Evolutionary conservation across 768 basidiomycete genomes (phyloP).

Genomic region (Glaciozyma martinii): DNA sequence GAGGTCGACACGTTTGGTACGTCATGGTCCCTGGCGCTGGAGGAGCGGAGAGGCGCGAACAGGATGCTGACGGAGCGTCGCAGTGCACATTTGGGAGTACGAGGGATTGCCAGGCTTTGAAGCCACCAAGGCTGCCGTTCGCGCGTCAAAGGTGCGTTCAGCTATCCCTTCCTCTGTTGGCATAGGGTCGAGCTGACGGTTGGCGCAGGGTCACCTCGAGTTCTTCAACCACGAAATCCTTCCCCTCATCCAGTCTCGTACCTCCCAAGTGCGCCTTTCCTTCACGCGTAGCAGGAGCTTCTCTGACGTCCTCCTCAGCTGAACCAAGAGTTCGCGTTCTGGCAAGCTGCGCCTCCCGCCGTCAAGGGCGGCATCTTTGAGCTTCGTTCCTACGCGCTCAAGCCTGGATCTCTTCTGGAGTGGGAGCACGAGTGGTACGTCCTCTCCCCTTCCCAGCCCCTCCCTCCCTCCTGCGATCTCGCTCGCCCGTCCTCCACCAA

Average conservation of each 20-base stretch:
- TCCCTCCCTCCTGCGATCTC: neutral
- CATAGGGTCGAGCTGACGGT: slow-evolving; percentile 1
- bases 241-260: slow-evolving; percentile 63
- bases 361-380: slow-evolving; percentile 81
- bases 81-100: slow-evolving; percentile 62
- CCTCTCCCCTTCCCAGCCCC: neutral
- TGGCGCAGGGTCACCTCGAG: slow-evolving; percentile 49
- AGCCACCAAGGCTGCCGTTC: slow-evolving; percentile 57
- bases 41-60: neutral
- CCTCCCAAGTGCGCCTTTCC: slow-evolving; percentile 47
- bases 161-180: neutral
- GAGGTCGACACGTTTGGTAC: slow-evolving; percentile 74
- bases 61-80: neutral
- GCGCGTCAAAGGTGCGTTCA: slow-evolving; percentile 54
- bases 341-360: slow-evolving; percentile 80
- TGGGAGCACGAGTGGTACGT: slow-evolving; percentile 86
- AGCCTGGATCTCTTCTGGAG: slow-evolving; percentile 81
- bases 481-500: neutral
- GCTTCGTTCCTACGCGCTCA: slow-evolving; percentile 68
- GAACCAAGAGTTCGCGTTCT: slow-evolving; percentile 86
- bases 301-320: slow-evolving; percentile 1
- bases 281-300: neutral
- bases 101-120: slow-evolving; percentile 88
- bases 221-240: slow-evolving; percentile 61
- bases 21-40: too few species aligned